These are phyloP conservation scores for Gremmenia infestans DNA, from an alignment of 2,329 filamentous ascomycete species.

Conservation along the genomic window DNA sequence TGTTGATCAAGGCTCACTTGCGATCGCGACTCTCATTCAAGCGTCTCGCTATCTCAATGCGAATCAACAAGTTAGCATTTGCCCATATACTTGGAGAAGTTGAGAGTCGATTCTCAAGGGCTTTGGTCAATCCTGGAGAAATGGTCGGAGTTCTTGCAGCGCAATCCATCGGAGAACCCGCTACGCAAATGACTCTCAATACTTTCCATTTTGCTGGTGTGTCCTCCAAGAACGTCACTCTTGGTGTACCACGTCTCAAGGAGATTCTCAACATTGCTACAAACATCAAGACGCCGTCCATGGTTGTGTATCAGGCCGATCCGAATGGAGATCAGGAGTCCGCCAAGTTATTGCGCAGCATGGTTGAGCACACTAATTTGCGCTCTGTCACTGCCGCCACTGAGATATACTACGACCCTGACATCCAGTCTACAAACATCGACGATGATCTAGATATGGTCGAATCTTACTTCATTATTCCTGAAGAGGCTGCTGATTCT, in stretches of 20 bases:
- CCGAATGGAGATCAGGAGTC: conserved; percentile 74
- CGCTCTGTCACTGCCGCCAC: conserved; percentile 86
- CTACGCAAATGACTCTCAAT: conserved; percentile 98
- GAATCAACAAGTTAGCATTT: conserved; percentile 85
- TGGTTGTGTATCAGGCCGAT: conserved; percentile 83
- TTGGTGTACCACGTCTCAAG: conserved; percentile 99
- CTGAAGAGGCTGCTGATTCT: conserved; percentile 62
- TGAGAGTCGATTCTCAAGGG: conserved; percentile 81
- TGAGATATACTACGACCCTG: conserved; percentile 96
- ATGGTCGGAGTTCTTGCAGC: conserved; percentile 94
- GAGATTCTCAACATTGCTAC: conserved; percentile 99
- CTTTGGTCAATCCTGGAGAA: conserved; percentile 91
- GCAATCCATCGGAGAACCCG: conserved; percentile 96
- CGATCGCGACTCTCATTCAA: conserved; percentile 90
- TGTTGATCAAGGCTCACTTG: conserved; percentile 87
- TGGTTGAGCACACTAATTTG: conserved; percentile 90
- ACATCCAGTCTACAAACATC: conserved; percentile 80
- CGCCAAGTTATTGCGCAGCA: conserved; percentile 82
- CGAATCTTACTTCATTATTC: conserved; percentile 93
- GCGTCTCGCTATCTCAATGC: conserved; percentile 79
- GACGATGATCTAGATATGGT: conserved; percentile 88
- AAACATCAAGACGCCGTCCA: conserved; percentile 88
- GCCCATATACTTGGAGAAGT: conserved; percentile 89
- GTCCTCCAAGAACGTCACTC: conserved; percentile 97
- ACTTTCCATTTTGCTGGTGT: conserved; percentile 99